Conservation (phyloP, 2,329 filamentous ascomycete genomes). For the Mollisia scopiformis region DNA sequence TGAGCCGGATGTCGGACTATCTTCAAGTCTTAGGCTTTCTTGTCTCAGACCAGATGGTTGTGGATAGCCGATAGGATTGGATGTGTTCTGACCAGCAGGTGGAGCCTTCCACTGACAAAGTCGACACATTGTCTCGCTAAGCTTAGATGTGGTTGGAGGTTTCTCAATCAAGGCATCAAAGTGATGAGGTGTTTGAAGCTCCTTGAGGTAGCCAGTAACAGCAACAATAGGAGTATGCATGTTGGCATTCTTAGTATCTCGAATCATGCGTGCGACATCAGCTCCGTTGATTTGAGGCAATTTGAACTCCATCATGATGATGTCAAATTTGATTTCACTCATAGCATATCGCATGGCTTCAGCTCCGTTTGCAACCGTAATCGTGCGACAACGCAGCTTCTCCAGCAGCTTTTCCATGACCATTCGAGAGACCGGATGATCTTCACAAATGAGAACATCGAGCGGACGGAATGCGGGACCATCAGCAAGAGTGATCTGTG, state of each 20-base stretch:
- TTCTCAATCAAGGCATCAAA: conserved; percentile 97
- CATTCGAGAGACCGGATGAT: conserved; percentile 93
- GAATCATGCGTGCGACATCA: conserved; percentile 96
- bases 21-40: conserved; percentile 65
- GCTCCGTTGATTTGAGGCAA: conserved; percentile 93
- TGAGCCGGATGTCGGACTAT: conserved; percentile 68
- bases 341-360: conserved; percentile 93
- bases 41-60: conserved; percentile 68
- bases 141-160: conserved; percentile 88
- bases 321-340: conserved; percentile 97
- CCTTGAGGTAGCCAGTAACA: conserved; percentile 97
- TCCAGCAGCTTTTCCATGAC: conserved; percentile 99
- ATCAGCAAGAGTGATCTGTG: conserved; percentile 84
- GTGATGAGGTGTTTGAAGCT: conserved; percentile 91
- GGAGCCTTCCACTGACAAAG: conserved; percentile 94
- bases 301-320: conserved; percentile 98
- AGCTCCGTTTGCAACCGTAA: conserved; percentile 85
- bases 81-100: conserved; percentile 47
- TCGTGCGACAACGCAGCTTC: conserved; percentile 91
- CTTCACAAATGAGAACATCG: conserved; percentile 95
- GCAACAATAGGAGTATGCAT: conserved; percentile 93
- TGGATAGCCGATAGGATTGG: conserved; percentile 54
- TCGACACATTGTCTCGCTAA: conserved; percentile 84
- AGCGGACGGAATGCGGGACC: conserved; percentile 86
- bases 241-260: conserved; percentile 94